Base-by-base conservation (phyloP, 768 basidiomycete genomes). In the Tricholoma terreum region DNA sequence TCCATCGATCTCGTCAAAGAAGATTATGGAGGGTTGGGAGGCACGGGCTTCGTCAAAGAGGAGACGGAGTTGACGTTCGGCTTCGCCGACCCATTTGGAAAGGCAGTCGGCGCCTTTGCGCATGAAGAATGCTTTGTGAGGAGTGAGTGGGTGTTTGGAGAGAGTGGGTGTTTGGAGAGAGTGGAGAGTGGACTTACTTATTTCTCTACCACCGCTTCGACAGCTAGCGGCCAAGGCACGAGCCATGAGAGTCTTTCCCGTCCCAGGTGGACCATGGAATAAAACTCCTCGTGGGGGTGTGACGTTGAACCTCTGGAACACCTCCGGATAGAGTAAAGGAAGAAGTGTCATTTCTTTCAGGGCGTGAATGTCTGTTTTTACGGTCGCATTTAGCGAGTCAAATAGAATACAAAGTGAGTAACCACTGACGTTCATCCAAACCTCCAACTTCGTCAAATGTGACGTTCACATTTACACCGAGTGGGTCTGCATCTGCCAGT, bases 1-100 rank as follows among this genome's bases (percentile, higher is more conserved):
- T 61, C 96, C 97, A 67, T 99, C 97, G 63, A 99, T 98, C 75
- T 99, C 97, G 68, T 99, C 97, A 70, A 99, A 98, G 77, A 99
- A 99, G 67, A 99, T 98, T 72, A 98, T 98, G 61, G 88, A 90
- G 0, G 97, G 96, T 66, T 98, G 96, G 52, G 85, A 89, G 52
- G 87, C 86, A 50, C 86, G 83, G 1, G 97, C 97, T 76, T 98
- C 96, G 61, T 98, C 96, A 69, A 99, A 99, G 12, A 98, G 79
- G 38, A 98, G 80, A 1, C 97, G 85, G 2, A 99, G 80, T 69
- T 98, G 96, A 1, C 97, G 86, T 68, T 98, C 97, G 5, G 97
- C 96, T 74, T 99, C 97, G 52, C 97, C 97, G 11, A 99, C 97
- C 96, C 96, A 99, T 76, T 99, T 99, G 6, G 94, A 95, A 27